These are phyloP conservation scores for Leccinum arenicola DNA, from an alignment of 768 basidiomycete genomes.

Conservation along the genomic window DNA sequence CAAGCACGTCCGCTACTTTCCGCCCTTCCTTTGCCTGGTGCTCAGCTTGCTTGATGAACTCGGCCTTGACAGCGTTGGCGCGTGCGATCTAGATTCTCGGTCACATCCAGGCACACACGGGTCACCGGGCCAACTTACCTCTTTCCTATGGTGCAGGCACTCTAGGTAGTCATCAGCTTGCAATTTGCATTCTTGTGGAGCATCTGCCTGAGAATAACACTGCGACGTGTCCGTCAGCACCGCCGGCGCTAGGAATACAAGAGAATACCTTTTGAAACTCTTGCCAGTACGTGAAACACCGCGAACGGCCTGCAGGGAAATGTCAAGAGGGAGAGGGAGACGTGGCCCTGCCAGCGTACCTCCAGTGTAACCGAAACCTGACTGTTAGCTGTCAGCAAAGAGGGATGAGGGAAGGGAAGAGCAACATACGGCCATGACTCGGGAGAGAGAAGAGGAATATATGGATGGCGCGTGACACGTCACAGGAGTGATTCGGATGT, in stretches of 20 bases:
- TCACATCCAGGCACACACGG: background rate
- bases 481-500: slow-evolving; percentile 13
- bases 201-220: slow-evolving; percentile 85
- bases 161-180: slow-evolving; percentile 87
- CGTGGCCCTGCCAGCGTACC: slow-evolving; percentile 36
- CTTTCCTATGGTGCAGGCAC: slow-evolving; percentile 85
- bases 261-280: slow-evolving; percentile 69
- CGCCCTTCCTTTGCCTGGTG: slow-evolving; percentile 66
- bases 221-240: slow-evolving; percentile 29
- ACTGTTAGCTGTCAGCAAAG: slow-evolving; percentile 38
- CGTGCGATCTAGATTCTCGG: slow-evolving; percentile 49
- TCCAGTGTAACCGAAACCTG: slow-evolving; percentile 63
- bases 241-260: background rate
- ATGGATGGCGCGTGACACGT: slow-evolving; percentile 21
- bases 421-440: slow-evolving; percentile 39
- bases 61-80: slow-evolving; percentile 66
- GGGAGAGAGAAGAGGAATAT: background rate
- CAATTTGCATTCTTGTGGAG: slow-evolving; percentile 65
- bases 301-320: slow-evolving; percentile 58
- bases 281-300: slow-evolving; percentile 92
- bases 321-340: slow-evolving; percentile 2
- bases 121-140: slow-evolving; percentile 48
- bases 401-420: background rate
- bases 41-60: slow-evolving; percentile 66
- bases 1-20: slow-evolving; percentile 67